Conservation (phyloP, 1,284 basidiomycete genomes). For the Polyporus tsugae region DNA sequence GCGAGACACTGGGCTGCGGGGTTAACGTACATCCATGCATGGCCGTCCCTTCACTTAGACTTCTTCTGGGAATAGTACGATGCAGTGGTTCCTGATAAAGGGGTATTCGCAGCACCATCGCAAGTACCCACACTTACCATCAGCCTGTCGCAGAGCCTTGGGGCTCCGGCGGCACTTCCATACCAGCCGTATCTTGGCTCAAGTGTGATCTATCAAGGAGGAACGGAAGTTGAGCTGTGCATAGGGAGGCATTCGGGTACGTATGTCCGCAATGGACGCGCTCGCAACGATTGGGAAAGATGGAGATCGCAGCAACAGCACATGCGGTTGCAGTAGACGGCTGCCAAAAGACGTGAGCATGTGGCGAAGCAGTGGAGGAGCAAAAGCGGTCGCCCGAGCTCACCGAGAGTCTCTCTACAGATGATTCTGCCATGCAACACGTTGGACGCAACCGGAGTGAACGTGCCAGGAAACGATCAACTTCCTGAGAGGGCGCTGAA, state of each 20-base stretch:
- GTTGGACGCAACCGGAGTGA: background rate
- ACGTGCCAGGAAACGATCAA: background rate
- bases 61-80: background rate
- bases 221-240: background rate
- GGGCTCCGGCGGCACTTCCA: background rate
- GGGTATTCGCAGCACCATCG: background rate
- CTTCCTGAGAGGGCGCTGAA: background rate
- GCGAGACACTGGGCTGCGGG: background rate
- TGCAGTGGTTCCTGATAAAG: background rate
- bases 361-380: background rate
- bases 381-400: background rate
- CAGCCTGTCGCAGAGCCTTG: background rate
- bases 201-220: constrained; percentile 7
- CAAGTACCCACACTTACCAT: too few relatives aligned
- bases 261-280: background rate
- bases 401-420: background rate
- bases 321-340: background rate
- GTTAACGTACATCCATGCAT: background rate
- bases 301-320: background rate
- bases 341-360: background rate
- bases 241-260: background rate
- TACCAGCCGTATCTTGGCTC: background rate
- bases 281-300: background rate
- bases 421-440: background rate
- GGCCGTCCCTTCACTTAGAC: background rate